These are phyloP conservation scores for Scutellaria galericulata DNA, from an alignment of 257 asterid species.

Conservation along the genomic window DNA sequence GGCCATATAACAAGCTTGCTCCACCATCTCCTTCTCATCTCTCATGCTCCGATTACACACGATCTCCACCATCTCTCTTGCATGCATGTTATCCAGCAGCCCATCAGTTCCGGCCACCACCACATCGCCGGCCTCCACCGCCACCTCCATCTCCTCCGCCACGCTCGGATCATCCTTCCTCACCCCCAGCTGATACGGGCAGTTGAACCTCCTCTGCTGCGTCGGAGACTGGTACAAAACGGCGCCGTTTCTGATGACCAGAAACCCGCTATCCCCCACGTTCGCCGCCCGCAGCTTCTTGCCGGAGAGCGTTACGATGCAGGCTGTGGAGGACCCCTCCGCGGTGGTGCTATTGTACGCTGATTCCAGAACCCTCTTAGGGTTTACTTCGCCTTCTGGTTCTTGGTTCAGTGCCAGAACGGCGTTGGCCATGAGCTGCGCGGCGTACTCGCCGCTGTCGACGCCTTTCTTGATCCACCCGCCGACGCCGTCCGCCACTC, in stretches of 20 bases:
- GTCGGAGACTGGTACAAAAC: not conserved
- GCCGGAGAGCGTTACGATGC: slow-evolving; percentile 13
- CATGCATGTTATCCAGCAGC: slow-evolving; percentile 48
- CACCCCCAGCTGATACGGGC: slow-evolving; percentile 10
- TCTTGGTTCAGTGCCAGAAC: too few species aligned
- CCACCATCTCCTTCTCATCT: not conserved
- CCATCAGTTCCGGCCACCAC: slow-evolving; percentile 57
- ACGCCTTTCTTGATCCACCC: not conserved
- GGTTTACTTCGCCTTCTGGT: not conserved
- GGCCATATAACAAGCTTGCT: slow-evolving; percentile 29
- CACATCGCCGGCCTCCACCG: slow-evolving; percentile 43
- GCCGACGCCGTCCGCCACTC: slow-evolving; percentile 30
- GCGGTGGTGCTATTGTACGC: slow-evolving; percentile 6
- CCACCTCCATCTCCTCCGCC: slow-evolving; percentile 39
- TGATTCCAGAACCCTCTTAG: not conserved
- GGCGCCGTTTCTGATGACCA: not conserved
- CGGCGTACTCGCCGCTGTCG: slow-evolving; percentile 22
- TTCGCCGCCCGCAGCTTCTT: slow-evolving; percentile 21
- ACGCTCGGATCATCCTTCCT: not conserved
- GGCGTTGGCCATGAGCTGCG: not conserved
- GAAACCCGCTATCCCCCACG: slow-evolving; percentile 30
- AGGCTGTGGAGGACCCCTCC: slow-evolving; percentile 34
- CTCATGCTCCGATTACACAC: slow-evolving; percentile 20
- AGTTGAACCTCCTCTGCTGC: slow-evolving; percentile 18
- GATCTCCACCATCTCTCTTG: slow-evolving; percentile 33